Conservation (phyloP, 441 rosid species). For the Gossypium davidsonii region DNA sequence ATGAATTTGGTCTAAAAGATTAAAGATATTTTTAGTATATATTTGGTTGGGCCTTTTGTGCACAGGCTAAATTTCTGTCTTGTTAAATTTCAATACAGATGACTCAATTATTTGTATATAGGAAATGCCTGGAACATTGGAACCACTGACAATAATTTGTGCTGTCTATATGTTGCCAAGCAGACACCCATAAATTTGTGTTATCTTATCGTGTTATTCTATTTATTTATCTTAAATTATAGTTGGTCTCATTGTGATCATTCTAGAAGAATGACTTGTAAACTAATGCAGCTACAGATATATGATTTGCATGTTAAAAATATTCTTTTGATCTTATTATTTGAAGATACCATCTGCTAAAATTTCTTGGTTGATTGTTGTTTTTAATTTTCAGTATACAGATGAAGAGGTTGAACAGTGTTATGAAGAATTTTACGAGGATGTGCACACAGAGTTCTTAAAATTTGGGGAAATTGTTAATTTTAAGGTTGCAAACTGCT, state of each 20-base stretch:
- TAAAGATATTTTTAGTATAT: not conserved
- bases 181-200: not conserved
- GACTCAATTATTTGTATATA: not conserved
- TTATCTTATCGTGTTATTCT: not conserved
- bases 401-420: constrained; percentile 80
- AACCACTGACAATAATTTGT: not conserved
- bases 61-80: not conserved
- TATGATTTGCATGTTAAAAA: not conserved
- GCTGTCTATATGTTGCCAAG: not conserved
- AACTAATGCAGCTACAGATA: constrained; percentile 2
- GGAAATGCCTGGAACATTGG: not conserved
- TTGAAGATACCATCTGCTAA: not conserved
- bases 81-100: not conserved
- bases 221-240: constrained; percentile 1
- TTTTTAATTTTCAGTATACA: constrained; percentile 55
- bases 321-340: not conserved
- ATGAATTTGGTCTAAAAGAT: not conserved
- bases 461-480: constrained; percentile 90
- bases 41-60: not conserved
- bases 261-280: not conserved
- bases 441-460: constrained; percentile 92
- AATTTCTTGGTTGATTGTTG: constrained; percentile 13
- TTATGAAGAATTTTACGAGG: constrained; percentile 94
- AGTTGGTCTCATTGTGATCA: not conserved
- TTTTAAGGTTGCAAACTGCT: constrained; percentile 61